Base-by-base conservation (phyloP, 805 yeast species). In the Ogataea paradorogensis region DNA sequence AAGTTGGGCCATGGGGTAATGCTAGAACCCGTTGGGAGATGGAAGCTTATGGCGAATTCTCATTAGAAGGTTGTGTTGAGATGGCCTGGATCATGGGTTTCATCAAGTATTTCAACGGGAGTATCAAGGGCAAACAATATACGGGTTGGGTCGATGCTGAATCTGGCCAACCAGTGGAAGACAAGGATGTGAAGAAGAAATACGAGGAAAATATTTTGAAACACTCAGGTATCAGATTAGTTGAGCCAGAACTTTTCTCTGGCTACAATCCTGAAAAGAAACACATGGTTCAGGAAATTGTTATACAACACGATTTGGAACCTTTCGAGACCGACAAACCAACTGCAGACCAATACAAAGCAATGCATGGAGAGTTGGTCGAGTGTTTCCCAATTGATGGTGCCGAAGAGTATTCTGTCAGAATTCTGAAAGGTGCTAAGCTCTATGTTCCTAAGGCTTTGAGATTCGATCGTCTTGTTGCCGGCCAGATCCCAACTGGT, bases 21-120 rank as follows among this genome's bases (percentile, higher is more conserved):
- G 70, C 99, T 27, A 85, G 98, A 77, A 93, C 99, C 42, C 81
- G 99, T 76, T 93, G 99, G 99, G 98, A 93, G 69, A 93, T 93
- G 95, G 99, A 93, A 71, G 87, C 97, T 32, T 53, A 65, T 46
- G 99, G 99, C 58, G 88, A 85, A 61, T 93, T 93, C 69, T 90
- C 97, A 8, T 72, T 93, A 55, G 99, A 93, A 70, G 99, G 99
- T 60, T 84, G 96, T 61, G 84, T 93, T 61, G 99, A 93, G 72
- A 90, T 93, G 95, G 98, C 99, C 35, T 93, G 98, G 97, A 90
- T 93, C 56, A 93, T 93, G 98, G 97, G 97, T 53, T 77, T 85
- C 62, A 90, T 93, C 71, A 88, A 87, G 70, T 93, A 93, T 71
- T 93, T 86, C 71, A 86, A 87, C 53, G 98, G 96, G 70, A 74